Conservation (phyloP, 2,329 filamentous ascomycete species). For the Paraconiothyrium sp. region DNA sequence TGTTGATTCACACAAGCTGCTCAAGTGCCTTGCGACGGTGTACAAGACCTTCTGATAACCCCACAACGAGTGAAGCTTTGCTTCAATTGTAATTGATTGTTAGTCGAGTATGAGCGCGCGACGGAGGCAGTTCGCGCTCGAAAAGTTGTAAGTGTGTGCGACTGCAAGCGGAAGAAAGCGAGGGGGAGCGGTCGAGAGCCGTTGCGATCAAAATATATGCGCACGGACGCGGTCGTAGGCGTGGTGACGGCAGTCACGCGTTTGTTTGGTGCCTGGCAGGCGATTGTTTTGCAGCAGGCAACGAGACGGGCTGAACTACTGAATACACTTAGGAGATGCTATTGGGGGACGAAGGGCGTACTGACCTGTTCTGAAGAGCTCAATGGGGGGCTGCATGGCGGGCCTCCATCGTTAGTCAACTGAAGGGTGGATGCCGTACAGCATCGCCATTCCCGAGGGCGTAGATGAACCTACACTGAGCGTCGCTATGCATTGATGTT, state of each 20-base stretch:
- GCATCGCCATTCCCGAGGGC: constrained; percentile 40
- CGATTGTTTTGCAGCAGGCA: constrained; percentile 4
- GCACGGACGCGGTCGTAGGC: constrained; percentile 13
- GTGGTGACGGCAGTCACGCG: constrained; percentile 13
- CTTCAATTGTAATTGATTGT: too few relatives aligned
- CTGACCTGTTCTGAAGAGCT: constrained; percentile 10
- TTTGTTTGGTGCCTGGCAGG: constrained; percentile 9
- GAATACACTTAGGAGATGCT: neutral
- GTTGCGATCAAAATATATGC: constrained; percentile 16
- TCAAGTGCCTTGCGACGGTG: neutral
- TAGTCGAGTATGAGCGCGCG: neutral
- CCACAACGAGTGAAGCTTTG: neutral
- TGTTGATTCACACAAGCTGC: constrained; percentile 1
- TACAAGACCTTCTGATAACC: neutral
- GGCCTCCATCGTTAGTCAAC: constrained; percentile 36
- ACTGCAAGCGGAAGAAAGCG: neutral
- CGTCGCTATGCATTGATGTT: constrained; percentile 15
- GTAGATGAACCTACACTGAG: constrained; percentile 42
- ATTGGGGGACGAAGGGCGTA: neutral
- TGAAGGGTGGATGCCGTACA: constrained; percentile 41
- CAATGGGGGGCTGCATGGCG: constrained; percentile 19
- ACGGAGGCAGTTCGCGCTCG: too few relatives aligned
- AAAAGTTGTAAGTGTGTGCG: constrained; percentile 1
- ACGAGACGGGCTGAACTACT: neutral
- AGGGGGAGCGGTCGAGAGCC: constrained; percentile 11